Percentiles rank a stretch among this genome's conserved stretches.
phyloP scores from a whole-genome alignment of 1,284 basidiomycete genomes.

The Cutaneotrichosporon sp. region DNA sequence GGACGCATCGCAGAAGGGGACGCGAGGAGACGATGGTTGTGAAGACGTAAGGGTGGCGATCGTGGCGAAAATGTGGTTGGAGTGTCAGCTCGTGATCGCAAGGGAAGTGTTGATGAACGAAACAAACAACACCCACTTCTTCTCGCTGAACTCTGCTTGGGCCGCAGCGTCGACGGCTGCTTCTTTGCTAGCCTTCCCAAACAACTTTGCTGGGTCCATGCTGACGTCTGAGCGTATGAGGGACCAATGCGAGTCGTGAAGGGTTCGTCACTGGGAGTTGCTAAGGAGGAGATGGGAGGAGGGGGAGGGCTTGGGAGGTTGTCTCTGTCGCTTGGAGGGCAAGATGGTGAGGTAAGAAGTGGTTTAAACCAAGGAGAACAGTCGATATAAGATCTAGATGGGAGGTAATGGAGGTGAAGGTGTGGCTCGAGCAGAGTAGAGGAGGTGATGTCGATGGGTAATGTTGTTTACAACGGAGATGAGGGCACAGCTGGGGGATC shows the following conservation, averaged over 20 bases:
- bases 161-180: constrained; percentile 64
- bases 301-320: not conserved
- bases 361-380: not conserved
- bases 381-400: not conserved
- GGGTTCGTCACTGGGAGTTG: not conserved
- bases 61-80: constrained; percentile 12
- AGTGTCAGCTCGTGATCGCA: constrained; percentile 15
- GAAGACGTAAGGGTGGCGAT: constrained; percentile 7
- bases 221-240: constrained; percentile 20
- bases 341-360: not conserved
- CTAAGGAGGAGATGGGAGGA: not conserved
- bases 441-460: constrained; percentile 6
- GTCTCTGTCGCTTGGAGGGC: not conserved
- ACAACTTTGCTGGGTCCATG: constrained; percentile 44
- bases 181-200: constrained; percentile 39
- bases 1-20: not conserved
- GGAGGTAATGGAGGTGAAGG: not conserved
- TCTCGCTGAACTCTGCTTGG: constrained; percentile 93
- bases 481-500: not conserved
- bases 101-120: constrained; percentile 6
- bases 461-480: constrained; percentile 5
- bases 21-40: not conserved
- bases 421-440: not conserved
- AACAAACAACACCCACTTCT: constrained; percentile 59
- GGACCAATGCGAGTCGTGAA: not conserved